A percentile compares a stretch with the other conserved stretches of the same genome.
Evolutionary conservation across 495 filamentous ascomycete genomes (phyloP).

Genomic region (Aspergillus haitiensis): DNA sequence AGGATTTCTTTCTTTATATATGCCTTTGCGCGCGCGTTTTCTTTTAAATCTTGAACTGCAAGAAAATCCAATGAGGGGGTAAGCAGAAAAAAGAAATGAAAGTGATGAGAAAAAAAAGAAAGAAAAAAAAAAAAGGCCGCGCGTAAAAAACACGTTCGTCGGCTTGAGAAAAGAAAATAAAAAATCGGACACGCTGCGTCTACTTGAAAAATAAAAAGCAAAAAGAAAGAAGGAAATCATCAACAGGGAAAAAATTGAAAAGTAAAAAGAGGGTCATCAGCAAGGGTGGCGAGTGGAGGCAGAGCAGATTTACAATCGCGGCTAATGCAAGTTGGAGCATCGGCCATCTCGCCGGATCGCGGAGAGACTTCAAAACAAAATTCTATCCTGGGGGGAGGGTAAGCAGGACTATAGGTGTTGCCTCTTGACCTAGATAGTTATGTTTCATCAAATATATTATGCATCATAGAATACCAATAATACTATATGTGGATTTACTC

Average conservation of each 20-base stretch:
- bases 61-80: neutral
- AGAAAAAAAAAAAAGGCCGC: neutral
- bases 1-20: neutral
- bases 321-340: neutral
- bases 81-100: neutral
- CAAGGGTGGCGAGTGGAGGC: too few species aligned
- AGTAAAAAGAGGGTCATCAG: too few species aligned
- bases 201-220: neutral
- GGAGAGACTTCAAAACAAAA: neutral
- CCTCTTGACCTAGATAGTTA: too few species aligned
- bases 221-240: neutral
- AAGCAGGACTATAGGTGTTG: too few species aligned
- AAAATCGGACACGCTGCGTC: neutral
- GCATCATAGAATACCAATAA: too few species aligned
- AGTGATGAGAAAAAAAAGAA: neutral
- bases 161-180: neutral
- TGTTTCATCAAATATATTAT: too few species aligned
- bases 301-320: neutral
- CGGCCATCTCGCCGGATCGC: conserved; percentile 14
- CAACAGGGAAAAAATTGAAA: neutral
- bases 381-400: too few species aligned
- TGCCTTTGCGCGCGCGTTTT: neutral
- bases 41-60: neutral
- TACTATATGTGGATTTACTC: too few species aligned
- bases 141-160: neutral